These are phyloP conservation scores for Fusarium keratoplasticum DNA, from an alignment of 2,329 filamentous ascomycete species.

Conservation along the genomic window DNA sequence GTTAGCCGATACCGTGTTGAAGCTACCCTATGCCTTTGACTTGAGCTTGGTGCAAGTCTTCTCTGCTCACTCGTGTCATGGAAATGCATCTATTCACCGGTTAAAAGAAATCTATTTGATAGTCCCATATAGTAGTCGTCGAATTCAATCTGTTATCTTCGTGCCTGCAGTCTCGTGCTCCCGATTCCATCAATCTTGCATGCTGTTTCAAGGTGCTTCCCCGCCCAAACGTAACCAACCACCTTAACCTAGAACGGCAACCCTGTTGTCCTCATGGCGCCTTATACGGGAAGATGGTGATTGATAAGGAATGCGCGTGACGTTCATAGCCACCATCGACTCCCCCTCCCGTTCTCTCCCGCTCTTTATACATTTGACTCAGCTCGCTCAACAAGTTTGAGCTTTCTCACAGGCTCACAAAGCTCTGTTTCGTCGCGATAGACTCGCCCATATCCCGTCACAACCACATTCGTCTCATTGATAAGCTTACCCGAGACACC, in stretches of 20 bases:
- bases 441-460: neutral
- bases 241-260: neutral
- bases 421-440: neutral
- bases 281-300: constrained; percentile 13
- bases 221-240: neutral
- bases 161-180: neutral
- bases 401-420: neutral
- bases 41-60: neutral
- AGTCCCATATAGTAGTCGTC: neutral
- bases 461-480: neutral
- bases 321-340: neutral
- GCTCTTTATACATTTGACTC: neutral
- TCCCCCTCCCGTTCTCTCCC: neutral
- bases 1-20: neutral
- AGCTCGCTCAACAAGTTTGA: neutral
- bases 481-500: neutral
- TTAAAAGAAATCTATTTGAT: no score
- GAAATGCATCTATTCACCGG: neutral
- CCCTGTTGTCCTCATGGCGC: neutral
- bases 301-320: constrained; percentile 34
- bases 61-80: neutral
- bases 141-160: neutral
- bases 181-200: neutral
- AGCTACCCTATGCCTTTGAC: neutral
- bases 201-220: neutral